Percentiles rank a stretch among this genome's conserved stretches.
Conservation (phyloP, 257 asterid genomes). For the Jacaranda mimosifolia region DNA sequence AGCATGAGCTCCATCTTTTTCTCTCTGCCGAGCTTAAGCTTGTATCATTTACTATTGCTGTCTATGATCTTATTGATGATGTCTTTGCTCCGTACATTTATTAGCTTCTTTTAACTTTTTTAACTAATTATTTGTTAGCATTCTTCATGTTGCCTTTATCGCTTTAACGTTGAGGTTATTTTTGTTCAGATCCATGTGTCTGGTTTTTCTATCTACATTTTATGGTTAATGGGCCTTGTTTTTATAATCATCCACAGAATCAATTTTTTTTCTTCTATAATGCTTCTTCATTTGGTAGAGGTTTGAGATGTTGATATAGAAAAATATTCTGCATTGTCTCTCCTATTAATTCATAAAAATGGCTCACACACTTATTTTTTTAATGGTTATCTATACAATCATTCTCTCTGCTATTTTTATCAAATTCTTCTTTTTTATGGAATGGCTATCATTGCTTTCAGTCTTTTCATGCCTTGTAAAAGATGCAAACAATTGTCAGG, state of each 20-base stretch:
- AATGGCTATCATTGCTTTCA: background rate
- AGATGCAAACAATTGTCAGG: too few species aligned
- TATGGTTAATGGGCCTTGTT: background rate
- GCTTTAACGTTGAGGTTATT: background rate
- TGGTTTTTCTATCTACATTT: background rate
- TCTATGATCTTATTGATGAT: slow-evolving; percentile 71
- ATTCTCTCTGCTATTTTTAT: too few species aligned
- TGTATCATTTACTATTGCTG: slow-evolving; percentile 58
- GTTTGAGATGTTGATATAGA: background rate
- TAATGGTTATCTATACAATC: too few species aligned
- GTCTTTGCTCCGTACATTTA: slow-evolving; percentile 53
- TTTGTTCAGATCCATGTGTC: slow-evolving; percentile 32
- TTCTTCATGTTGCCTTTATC: background rate
- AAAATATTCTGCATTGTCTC: too few species aligned
- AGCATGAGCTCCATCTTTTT: slow-evolving; percentile 76
- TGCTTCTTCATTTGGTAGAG: too few species aligned
- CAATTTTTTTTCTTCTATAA: background rate
- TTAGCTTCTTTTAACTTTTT: too few species aligned
- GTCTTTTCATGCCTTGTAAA: background rate
- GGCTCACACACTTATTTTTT: too few species aligned
- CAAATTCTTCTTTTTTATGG: background rate
- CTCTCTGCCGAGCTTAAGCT: slow-evolving; percentile 72
- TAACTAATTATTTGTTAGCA: background rate
- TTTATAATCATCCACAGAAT: background rate
- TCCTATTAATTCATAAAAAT: too few species aligned